Conservation (phyloP, 805 yeast genomes). For the Myxozyma vanderwaltii region DNA sequence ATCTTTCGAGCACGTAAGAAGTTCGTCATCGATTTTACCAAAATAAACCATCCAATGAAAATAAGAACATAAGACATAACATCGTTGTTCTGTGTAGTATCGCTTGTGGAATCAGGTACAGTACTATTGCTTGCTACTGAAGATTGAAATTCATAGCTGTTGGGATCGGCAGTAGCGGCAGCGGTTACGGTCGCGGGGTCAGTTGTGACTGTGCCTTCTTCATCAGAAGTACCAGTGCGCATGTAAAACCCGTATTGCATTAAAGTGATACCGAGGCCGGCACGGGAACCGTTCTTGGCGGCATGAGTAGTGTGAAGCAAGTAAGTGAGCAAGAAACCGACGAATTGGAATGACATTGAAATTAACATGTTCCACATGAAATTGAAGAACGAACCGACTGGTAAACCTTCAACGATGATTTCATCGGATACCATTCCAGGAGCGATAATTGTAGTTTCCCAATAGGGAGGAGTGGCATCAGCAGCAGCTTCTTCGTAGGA, state of each 20-base stretch:
- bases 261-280: constrained; percentile 86
- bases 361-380: constrained; percentile 88
- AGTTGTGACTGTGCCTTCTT: constrained; percentile 43
- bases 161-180: constrained; percentile 50
- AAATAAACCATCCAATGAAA: constrained; percentile 65
- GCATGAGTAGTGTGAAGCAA: constrained; percentile 95
- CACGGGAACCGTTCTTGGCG: constrained; percentile 90
- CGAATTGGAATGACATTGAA: constrained; percentile 87
- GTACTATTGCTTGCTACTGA: constrained; percentile 33
- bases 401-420: constrained; percentile 89
- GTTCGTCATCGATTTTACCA: constrained; percentile 68
- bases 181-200: constrained; percentile 40
- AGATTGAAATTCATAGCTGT: constrained; percentile 50
- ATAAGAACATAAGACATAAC: constrained; percentile 64
- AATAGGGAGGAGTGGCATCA: constrained; percentile 93
- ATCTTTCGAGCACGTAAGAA: constrained; percentile 74
- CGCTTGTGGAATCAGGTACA: constrained; percentile 21
- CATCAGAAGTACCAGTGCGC: constrained; percentile 31
- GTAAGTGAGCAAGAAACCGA: constrained; percentile 89
- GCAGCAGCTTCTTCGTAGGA: constrained; percentile 92
- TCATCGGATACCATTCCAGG: constrained; percentile 79
- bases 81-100: constrained; percentile 35
- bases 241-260: constrained; percentile 66
- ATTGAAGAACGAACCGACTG: constrained; percentile 89
- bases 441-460: constrained; percentile 85